Conservation (phyloP, 495 filamentous ascomycete genomes). For the Evernia prunastri region DNA sequence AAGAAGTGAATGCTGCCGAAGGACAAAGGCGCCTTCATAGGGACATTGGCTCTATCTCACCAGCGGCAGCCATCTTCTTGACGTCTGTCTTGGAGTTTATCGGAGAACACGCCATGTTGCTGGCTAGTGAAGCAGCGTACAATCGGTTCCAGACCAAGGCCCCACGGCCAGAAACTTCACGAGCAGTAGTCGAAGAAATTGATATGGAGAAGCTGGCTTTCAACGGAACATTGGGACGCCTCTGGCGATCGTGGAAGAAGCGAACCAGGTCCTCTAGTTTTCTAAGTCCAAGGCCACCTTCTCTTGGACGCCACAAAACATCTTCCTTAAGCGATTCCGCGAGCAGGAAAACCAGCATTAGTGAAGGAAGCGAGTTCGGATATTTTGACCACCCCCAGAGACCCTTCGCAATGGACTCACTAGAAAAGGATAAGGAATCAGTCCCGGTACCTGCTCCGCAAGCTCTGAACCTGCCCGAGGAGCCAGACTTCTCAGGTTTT, state of each 20-base stretch:
- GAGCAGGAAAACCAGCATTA: slow-evolving; percentile 25
- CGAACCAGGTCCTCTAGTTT: slow-evolving; percentile 45
- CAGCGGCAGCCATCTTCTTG: slow-evolving; percentile 89
- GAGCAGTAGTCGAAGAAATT: slow-evolving; percentile 61
- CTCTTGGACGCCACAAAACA: slow-evolving; percentile 17
- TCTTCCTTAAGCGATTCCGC: slow-evolving; percentile 22
- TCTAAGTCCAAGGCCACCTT: slow-evolving; percentile 18
- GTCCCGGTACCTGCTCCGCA: slow-evolving; percentile 59
- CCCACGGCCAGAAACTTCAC: slow-evolving; percentile 30
- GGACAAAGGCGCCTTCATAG: slow-evolving; percentile 49
- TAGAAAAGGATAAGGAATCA: slow-evolving; percentile 40
- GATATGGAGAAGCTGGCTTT: slow-evolving; percentile 93
- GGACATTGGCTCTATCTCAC: slow-evolving; percentile 68
- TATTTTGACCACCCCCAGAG: slow-evolving; percentile 14
- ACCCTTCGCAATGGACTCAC: slow-evolving; percentile 23
- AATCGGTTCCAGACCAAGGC: slow-evolving; percentile 51
- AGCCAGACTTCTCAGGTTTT: slow-evolving; percentile 49
- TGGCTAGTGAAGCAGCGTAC: slow-evolving; percentile 85
- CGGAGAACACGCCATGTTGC: slow-evolving; percentile 79
- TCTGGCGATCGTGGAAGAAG: slow-evolving; percentile 97
- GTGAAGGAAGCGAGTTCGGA: slow-evolving; percentile 18
- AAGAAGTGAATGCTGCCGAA: slow-evolving; percentile 52
- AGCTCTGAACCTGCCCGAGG: slow-evolving; percentile 68
- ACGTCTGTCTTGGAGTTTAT: slow-evolving; percentile 92
- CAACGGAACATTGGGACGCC: slow-evolving; percentile 73